phyloP scores from a whole-genome alignment of 306 rosid species.

The Sesbania bispinosa region DNA sequence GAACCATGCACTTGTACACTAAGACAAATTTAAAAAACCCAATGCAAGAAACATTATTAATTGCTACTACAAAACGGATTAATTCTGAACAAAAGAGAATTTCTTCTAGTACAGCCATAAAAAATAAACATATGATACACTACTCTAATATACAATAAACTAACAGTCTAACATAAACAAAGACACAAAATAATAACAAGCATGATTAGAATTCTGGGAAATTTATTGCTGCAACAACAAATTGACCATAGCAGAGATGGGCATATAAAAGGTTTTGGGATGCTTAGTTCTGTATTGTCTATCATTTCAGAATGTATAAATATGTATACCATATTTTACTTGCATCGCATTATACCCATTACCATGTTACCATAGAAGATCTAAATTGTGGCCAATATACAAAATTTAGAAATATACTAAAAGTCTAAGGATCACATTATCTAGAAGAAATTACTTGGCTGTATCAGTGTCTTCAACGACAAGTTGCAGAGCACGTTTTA shows the following conservation, averaged over 20 bases:
- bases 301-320: too few relatives aligned
- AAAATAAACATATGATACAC: not conserved
- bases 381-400: not conserved
- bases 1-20: constrained; percentile 5
- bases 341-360: too few relatives aligned
- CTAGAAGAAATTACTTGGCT: constrained; percentile 63
- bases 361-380: not conserved
- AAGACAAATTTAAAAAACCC: constrained; percentile 16
- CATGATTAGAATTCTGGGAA: constrained; percentile 4
- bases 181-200: not conserved
- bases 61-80: constrained; percentile 9
- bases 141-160: too few relatives aligned
- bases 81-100: not conserved
- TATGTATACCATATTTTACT: too few relatives aligned
- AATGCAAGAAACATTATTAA: not conserved
- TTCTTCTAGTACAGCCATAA: not conserved
- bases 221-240: constrained; percentile 9
- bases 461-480: constrained; percentile 92
- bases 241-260: not conserved
- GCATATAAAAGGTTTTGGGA: not conserved
- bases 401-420: constrained; percentile 4
- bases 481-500: constrained; percentile 92
- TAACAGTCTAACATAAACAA: not conserved
- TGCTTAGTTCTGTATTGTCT: constrained; percentile 16
- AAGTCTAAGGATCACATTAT: constrained; percentile 26